Evolutionary conservation across 495 filamentous ascomycete genomes (phyloP), one percentile per base, ranked within the genome.

Genomic region (Hyaloscypha variabilis): DNA sequence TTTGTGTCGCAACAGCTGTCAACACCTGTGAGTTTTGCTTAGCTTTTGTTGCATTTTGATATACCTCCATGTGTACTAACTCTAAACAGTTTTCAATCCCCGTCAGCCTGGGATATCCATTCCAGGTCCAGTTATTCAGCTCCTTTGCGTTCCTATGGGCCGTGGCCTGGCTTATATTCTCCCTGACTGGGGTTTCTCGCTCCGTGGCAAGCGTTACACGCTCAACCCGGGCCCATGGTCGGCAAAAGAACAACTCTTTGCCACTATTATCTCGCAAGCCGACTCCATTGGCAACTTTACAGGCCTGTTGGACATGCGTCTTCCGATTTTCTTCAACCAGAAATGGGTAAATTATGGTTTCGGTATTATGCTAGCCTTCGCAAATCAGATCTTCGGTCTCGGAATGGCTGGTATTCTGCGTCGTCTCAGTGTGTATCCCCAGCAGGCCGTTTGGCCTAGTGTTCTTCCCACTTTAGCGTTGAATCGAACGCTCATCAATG

Each of bases 211-310:
- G 24, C 46, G 49, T 5, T 26, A 53, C 31, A 53, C 50, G 3
- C 49, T 62, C 49, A 62, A 62, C 28, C 60, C 60, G 4, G 60
- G 60, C 8, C 49, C 60, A 1, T 62, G 46, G 46, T 24, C 46
- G 4, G 34, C 14, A 3, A 62, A 62, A 26, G 60, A 62, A n/a
- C 60, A 62, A 11, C 28, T 62, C 19, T 46, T 62, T 17, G 24
- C 49, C 5, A 62, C 60, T 4, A 62, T 62, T 13, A 62, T 62
- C 28, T 36, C 31, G 10, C 19, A 6, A 3, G 39, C 8, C 39
- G 39, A 6, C 19, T 42, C 39, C 39, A 42, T 42, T 42, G 39
- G 39, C 14, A 42, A 42, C 14, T 42, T 42, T 14, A 42, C 39
- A 14, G 39, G 39, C 14, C 39, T 42, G 39, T 49, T 62, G 46